Percentiles rank a stretch among this genome's conserved stretches.
phyloP scores from a whole-genome alignment of 169 alveolate genomes.

The Plasmodium knowlesi region DNA sequence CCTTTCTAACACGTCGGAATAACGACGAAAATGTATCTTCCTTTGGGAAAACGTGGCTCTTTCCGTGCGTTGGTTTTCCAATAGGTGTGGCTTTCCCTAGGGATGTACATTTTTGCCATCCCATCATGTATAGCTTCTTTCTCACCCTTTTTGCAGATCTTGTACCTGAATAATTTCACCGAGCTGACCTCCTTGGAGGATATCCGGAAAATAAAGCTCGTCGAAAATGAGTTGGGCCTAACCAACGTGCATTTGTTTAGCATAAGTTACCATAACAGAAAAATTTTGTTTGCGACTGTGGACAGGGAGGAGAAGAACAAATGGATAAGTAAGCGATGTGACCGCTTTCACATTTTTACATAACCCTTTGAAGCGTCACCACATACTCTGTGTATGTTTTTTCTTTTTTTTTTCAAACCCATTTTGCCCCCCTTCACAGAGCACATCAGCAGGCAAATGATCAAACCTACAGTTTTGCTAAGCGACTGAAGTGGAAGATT shows the following conservation, averaged over 20 bases:
- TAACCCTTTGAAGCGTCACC: neutral
- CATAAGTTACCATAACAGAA: conserved; percentile 44
- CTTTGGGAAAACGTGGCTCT: neutral
- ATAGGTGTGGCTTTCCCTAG: neutral
- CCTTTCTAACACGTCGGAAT: neutral
- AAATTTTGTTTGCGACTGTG: conserved; percentile 51
- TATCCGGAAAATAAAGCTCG: conserved; percentile 34
- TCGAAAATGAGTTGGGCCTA: conserved; percentile 49
- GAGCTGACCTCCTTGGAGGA: conserved; percentile 70
- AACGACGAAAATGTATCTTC: neutral
- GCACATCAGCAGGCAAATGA: conserved; percentile 61
- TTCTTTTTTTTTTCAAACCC: neutral
- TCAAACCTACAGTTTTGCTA: conserved; percentile 42
- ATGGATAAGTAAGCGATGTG: conserved; percentile 43
- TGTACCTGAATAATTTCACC: conserved; percentile 61
- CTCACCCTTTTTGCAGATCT: conserved; percentile 16
- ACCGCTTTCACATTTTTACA: neutral
- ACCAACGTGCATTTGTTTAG: conserved; percentile 35
- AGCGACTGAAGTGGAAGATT: conserved; percentile 11
- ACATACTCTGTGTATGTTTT: neutral
- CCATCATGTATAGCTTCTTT: neutral
- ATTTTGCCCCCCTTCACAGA: conserved; percentile 13
- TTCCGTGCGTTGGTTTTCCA: neutral
- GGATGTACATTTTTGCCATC: neutral
- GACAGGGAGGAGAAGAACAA: conserved; percentile 59